phyloP scores from a whole-genome alignment of 352 stramenopile genomes.

The Globisporangium apiculatum region DNA sequence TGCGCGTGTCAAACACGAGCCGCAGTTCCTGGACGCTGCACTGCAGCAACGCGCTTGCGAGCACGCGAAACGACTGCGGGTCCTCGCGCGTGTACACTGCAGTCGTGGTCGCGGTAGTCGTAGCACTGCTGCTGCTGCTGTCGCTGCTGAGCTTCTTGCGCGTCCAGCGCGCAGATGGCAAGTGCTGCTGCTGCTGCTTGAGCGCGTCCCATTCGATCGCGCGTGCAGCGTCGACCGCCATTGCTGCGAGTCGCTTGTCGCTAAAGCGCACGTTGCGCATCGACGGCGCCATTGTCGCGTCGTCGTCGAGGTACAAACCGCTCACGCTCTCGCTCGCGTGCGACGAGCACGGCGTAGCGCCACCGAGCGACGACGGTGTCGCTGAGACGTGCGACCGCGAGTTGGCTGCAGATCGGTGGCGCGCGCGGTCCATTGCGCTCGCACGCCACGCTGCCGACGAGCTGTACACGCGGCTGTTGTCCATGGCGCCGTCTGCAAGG shows the following conservation, averaged over 20 bases:
- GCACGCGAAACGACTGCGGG: slow-evolving; percentile 10
- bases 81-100: slow-evolving; percentile 12
- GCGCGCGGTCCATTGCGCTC: not conserved
- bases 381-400: not conserved
- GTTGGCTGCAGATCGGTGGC: no score
- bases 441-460: not conserved
- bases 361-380: no score
- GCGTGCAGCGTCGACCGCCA: slow-evolving; percentile 18
- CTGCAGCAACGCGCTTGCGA: slow-evolving; percentile 6
- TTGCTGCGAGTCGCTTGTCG: slow-evolving; percentile 28
- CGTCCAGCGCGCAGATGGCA: slow-evolving; percentile 24
- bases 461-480: not conserved
- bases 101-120: not conserved
- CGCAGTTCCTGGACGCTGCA: slow-evolving; percentile 11
- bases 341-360: not conserved
- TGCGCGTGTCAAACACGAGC: slow-evolving; percentile 11
- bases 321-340: not conserved
- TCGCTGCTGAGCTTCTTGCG: slow-evolving; percentile 12
- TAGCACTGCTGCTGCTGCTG: not conserved
- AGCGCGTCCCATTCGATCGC: slow-evolving; percentile 29
- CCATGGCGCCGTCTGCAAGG: no score
- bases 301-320: no score
- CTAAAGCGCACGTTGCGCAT: slow-evolving; percentile 14
- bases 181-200: slow-evolving; percentile 2
- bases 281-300: not conserved